Conservation (phyloP, 176 grass and related monocot species). For the Oryza longistaminata region DNA sequence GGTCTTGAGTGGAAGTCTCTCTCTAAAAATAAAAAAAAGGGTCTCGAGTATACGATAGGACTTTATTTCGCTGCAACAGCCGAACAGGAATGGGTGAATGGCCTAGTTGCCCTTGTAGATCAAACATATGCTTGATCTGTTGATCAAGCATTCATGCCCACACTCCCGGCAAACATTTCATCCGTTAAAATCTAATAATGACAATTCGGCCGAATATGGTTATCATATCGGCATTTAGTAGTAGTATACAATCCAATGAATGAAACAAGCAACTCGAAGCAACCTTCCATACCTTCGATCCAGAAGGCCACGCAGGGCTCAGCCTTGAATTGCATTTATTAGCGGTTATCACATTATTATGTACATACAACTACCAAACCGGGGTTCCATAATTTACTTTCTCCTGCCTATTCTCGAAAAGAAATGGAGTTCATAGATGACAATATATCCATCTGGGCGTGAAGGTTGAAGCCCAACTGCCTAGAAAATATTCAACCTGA, state of each 20-base stretch:
- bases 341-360: constrained; percentile 33
- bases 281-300: constrained; percentile 4
- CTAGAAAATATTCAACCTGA: constrained; percentile 4
- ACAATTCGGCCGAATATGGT: constrained; percentile 1
- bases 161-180: not conserved
- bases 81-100: not conserved
- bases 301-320: not conserved
- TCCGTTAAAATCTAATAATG: not conserved
- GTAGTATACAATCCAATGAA: constrained; percentile 1
- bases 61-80: not conserved
- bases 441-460: constrained; percentile 23
- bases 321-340: constrained; percentile 26
- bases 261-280: constrained; percentile 9
- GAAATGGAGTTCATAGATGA: not conserved
- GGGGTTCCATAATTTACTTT: not conserved
- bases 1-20: not conserved
- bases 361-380: constrained; percentile 29
- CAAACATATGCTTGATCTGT: not conserved
- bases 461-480: not conserved
- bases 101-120: not conserved
- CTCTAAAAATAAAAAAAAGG: too few relatives aligned
- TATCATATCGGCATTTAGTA: not conserved
- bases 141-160: not conserved
- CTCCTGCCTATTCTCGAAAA: not conserved
- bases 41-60: not conserved